Base-by-base conservation (phyloP, 306 rosid genomes). In the Corylus avellana region DNA sequence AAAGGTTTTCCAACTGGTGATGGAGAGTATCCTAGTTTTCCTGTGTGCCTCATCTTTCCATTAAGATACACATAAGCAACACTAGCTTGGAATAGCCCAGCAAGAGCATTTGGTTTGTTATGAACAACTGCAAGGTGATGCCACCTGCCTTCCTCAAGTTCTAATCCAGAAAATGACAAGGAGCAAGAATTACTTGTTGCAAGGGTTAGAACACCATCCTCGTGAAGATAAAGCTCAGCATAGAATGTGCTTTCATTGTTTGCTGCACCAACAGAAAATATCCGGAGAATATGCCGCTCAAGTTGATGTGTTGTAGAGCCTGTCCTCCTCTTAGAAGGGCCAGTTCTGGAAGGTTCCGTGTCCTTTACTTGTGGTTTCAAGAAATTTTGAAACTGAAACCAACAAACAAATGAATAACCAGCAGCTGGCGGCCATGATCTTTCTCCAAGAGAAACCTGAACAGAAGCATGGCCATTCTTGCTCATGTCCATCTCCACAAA, bases 401-500 rank as follows among this genome's bases (percentile, higher is more conserved):
- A 96, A 69, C 97, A 96, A 74, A 93, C 97, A 88, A 96, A 96
- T 42, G 99, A 96, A 88, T 96, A 96, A 84, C 99, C 99, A 86
- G 97, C 98, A 76, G 98, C 97, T 67, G 99, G 99, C 44, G 99
- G 99, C 99, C 99, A 96, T 56, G 99, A 96, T 84, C 99, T 90
- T 89, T 96, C 98, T 80, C 99, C 99, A 74, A 96, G 83, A 79
- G 99, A 93, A 80, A 96, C 99, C 89, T 96, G 99, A 88, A 96
- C 87, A 62, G 96, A 91, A 76, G 97, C 99, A 83, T 90, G 98
- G 81, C 99, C 99, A 78, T 72, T 76, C 88, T 92, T 96, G 84
- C 97, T 88, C 98, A 93, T 91, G 81, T 96, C 92, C 97, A 96
- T 89, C 92, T 90, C 98, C 70, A 93, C 84, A 90, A 93, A 96